A percentile compares a stretch with the other conserved stretches of the same genome.
These are phyloP conservation scores for Meyerozyma sp. DNA, from an alignment of 1,139 yeast genomes.

Conservation along the genomic window DNA sequence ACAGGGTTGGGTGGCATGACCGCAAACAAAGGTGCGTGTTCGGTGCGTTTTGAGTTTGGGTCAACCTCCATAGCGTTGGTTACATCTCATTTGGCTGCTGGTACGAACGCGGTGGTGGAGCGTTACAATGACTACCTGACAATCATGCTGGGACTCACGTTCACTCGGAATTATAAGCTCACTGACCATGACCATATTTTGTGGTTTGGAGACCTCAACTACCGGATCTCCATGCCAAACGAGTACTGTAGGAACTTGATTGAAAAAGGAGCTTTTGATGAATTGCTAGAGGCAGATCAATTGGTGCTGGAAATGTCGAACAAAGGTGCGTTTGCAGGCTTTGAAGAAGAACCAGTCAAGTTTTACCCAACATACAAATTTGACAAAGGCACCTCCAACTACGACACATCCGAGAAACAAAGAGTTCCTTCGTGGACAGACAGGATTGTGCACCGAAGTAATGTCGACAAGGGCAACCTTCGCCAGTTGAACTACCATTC, in stretches of 20 bases:
- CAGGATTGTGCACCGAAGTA: slow-evolving; percentile 55
- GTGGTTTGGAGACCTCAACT: slow-evolving; percentile 97
- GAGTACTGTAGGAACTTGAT: slow-evolving; percentile 67
- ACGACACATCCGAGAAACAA: slow-evolving; percentile 88
- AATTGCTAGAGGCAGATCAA: slow-evolving; percentile 72
- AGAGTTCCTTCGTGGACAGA: slow-evolving; percentile 98
- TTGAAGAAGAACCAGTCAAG: slow-evolving; percentile 62
- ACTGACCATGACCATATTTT: slow-evolving; percentile 80
- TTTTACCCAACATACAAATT: slow-evolving; percentile 93
- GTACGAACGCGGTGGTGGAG: slow-evolving; percentile 76
- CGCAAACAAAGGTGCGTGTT: slow-evolving; percentile 90
- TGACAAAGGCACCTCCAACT: slow-evolving; percentile 78
- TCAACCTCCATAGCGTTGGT: slow-evolving; percentile 75
- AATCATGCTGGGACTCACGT: slow-evolving; percentile 69
- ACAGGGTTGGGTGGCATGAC: slow-evolving; percentile 92
- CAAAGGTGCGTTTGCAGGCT: slow-evolving; percentile 69
- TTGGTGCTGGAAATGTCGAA: slow-evolving; percentile 68
- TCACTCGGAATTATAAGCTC: slow-evolving; percentile 64
- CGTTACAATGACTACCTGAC: slow-evolving; percentile 85
- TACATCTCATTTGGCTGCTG: slow-evolving; percentile 96
- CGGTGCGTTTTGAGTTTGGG: slow-evolving; percentile 73
- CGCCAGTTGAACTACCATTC: slow-evolving; percentile 57
- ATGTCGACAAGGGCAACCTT: slow-evolving; percentile 35
- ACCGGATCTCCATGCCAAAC: slow-evolving; percentile 69
- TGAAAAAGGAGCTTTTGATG: slow-evolving; percentile 37